Evolutionary conservation across 108 stramenopile genomes (phyloP).

Genomic region (Skeletonema costatum): DNA sequence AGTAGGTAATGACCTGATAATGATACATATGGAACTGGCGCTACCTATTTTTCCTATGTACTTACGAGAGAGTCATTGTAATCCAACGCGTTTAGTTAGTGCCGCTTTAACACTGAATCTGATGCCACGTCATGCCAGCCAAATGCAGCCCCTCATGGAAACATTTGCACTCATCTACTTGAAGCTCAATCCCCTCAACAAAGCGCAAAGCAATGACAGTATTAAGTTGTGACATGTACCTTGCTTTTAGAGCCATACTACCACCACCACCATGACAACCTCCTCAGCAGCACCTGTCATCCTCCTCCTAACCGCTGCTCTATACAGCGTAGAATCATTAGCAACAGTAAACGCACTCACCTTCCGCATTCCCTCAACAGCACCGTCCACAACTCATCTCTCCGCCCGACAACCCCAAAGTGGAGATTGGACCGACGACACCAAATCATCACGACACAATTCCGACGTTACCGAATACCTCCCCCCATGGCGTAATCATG

Average conservation of each 20-base stretch:
- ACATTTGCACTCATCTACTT: too few relatives aligned
- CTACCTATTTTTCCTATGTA: too few relatives aligned
- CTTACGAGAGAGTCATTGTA: too few relatives aligned
- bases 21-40: too few relatives aligned
- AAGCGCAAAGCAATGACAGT: too few relatives aligned
- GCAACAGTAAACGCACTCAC: not conserved
- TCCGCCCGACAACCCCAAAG: conserved; percentile 6
- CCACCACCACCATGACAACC: not conserved
- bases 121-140: too few relatives aligned
- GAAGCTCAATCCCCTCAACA: too few relatives aligned
- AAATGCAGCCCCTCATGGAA: too few relatives aligned
- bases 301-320: not conserved
- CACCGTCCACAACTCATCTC: not conserved
- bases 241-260: too few relatives aligned
- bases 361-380: not conserved
- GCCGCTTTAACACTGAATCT: too few relatives aligned
- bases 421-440: conserved; percentile 9
- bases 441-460: not conserved
- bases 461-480: conserved; percentile 5
- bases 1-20: too few relatives aligned
- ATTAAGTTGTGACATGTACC: not conserved
- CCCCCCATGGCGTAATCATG: conserved; percentile 10
- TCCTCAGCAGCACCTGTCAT: not conserved
- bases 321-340: not conserved
- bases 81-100: too few relatives aligned